Conservation (phyloP, 176 grass and related monocot species). For the Secale cereale region DNA sequence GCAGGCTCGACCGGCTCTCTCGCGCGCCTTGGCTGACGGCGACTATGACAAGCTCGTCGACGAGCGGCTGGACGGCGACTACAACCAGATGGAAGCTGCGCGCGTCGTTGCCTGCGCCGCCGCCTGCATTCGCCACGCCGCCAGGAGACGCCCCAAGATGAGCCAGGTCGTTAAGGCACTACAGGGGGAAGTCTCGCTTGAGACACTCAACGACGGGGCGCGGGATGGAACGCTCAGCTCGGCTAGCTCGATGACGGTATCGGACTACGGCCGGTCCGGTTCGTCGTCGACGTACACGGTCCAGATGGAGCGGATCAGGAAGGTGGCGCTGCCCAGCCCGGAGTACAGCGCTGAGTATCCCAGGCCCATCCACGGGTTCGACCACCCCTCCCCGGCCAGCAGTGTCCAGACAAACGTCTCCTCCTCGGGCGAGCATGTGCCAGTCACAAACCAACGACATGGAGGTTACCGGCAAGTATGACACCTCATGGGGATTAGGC, state of each 20-base stretch:
- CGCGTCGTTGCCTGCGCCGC: constrained; percentile 47
- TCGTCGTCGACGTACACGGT: constrained; percentile 34
- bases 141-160: constrained; percentile 54
- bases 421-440: neutral
- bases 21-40: constrained; percentile 38
- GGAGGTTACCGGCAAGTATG: neutral
- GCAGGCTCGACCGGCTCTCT: constrained; percentile 37
- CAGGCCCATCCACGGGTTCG: constrained; percentile 10
- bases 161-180: constrained; percentile 54
- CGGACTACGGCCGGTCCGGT: constrained; percentile 18
- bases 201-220: constrained; percentile 40
- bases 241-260: neutral
- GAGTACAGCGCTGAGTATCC: constrained; percentile 42
- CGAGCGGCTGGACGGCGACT: constrained; percentile 38
- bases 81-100: constrained; percentile 37
- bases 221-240: constrained; percentile 24
- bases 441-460: neutral
- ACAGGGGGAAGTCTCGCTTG: constrained; percentile 36
- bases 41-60: constrained; percentile 41
- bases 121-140: constrained; percentile 51
- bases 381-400: constrained; percentile 8
- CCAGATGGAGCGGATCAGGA: constrained; percentile 34
- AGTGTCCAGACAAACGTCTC: neutral
- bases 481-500: neutral
- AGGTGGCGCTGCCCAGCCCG: constrained; percentile 19